Conservation (phyloP, 306 rosid genomes). For the Prunus kanzakura region DNA sequence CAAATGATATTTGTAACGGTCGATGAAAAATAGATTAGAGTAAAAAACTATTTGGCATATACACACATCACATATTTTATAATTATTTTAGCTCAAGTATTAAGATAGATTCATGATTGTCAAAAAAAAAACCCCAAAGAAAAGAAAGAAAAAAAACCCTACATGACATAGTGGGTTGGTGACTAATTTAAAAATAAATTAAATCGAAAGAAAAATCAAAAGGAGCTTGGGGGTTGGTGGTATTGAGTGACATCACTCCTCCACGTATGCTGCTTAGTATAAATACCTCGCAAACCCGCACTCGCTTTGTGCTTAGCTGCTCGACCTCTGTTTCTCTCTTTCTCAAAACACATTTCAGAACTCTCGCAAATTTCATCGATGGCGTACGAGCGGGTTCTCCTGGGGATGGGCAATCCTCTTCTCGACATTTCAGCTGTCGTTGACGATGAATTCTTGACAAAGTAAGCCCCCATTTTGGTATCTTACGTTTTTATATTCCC, state of each 20-base stretch:
- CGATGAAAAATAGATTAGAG: too few species aligned
- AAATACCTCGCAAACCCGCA: neutral
- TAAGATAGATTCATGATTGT: too few species aligned
- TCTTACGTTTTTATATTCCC: neutral
- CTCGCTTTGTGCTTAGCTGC: neutral
- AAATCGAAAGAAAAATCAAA: neutral
- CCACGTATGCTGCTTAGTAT: neutral
- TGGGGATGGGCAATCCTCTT: slow-evolving; percentile 95
- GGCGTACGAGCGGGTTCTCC: slow-evolving; percentile 63
- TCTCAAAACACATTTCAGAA: neutral
- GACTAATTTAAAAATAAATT: too few species aligned
- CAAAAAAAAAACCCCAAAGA: too few species aligned
- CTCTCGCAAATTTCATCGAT: slow-evolving; percentile 24
- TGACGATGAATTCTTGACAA: slow-evolving; percentile 57
- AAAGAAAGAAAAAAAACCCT: too few species aligned
- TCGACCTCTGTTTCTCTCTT: neutral
- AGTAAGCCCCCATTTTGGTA: slow-evolving; percentile 30
- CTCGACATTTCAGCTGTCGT: slow-evolving; percentile 85
- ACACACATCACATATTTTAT: too few species aligned
- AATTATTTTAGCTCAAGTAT: too few species aligned
- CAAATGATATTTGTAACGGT: too few species aligned
- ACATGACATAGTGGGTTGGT: too few species aligned
- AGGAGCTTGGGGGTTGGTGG: too few species aligned
- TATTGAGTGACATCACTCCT: neutral
- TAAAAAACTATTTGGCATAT: too few species aligned